These are phyloP conservation scores for Phyllosticta citrichinensis DNA, from an alignment of 2,329 filamentous ascomycete genomes.

Conservation along the genomic window DNA sequence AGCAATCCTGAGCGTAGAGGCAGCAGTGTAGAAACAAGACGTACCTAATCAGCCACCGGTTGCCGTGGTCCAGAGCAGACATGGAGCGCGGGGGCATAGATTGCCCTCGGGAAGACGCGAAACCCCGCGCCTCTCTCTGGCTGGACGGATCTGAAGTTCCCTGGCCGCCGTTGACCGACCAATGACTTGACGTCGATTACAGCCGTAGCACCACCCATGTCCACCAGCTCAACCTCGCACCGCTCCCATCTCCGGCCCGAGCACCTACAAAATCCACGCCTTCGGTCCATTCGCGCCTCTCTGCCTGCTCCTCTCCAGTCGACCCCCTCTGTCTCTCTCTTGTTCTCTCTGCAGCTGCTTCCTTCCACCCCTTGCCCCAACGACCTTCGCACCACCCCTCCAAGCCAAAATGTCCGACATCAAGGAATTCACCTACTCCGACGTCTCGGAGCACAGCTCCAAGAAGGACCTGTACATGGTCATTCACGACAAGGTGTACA, in stretches of 20 bases:
- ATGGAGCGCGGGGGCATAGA: neutral
- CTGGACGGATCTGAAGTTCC: neutral
- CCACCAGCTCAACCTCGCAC: constrained; percentile 6
- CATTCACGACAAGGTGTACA: constrained; percentile 95
- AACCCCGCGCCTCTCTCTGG: neutral
- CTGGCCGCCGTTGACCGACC: constrained; percentile 1
- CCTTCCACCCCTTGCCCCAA: neutral
- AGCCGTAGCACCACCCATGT: constrained; percentile 7
- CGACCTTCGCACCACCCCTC: neutral
- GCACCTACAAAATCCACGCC: constrained; percentile 8
- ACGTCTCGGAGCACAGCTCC: constrained; percentile 30
- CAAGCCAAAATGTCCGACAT: constrained; percentile 21
- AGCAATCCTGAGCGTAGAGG: neutral
- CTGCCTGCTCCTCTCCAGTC: neutral
- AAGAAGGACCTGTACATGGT: constrained; percentile 93
- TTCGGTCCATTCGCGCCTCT: neutral
- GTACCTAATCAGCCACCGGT: neutral
- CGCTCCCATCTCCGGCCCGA: neutral
- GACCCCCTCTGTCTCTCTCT: neutral
- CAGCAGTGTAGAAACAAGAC: no score
- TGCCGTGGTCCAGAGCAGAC: neutral
- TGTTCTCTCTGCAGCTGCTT: neutral
- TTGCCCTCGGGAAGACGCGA: neutral
- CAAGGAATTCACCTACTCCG: constrained; percentile 32
- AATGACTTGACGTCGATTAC: constrained; percentile 3